These are phyloP conservation scores for Lactifluus pinguis DNA, from an alignment of 768 basidiomycete species.

Conservation along the genomic window DNA sequence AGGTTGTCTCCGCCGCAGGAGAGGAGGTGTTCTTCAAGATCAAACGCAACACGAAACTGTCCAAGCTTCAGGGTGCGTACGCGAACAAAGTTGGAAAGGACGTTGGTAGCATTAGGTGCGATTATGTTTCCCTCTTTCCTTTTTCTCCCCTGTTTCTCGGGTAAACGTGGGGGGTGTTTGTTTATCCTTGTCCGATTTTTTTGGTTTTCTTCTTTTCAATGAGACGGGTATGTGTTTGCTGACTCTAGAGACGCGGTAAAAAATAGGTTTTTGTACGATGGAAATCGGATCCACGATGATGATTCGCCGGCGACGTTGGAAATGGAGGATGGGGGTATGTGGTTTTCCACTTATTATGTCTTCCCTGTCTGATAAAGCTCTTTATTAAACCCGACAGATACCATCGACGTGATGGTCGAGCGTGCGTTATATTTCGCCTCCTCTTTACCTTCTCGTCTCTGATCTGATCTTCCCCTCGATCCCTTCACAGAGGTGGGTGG, in stretches of 20 bases:
- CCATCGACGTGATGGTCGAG: constrained; percentile 96
- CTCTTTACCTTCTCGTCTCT: neutral
- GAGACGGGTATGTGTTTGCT: neutral
- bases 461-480: neutral
- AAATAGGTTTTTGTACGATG: constrained; percentile 84
- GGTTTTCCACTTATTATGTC: neutral
- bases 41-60: constrained; percentile 85
- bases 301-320: constrained; percentile 80
- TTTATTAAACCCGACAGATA: constrained; percentile 39
- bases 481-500: constrained; percentile 57
- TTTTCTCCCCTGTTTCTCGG: neutral
- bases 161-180: neutral
- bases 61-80: constrained; percentile 89
- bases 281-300: constrained; percentile 73
- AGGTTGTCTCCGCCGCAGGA: constrained; percentile 70
- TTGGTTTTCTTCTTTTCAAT: neutral
- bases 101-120: constrained; percentile 77
- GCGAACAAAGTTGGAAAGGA: constrained; percentile 91
- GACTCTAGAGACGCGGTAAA: neutral
- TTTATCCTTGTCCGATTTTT: neutral
- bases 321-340: constrained; percentile 81
- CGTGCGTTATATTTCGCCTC: constrained; percentile 44
- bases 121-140: too few relatives aligned
- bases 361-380: neutral
- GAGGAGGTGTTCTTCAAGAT: constrained; percentile 98